Percentiles rank a stretch among this genome's conserved stretches.
These are phyloP conservation scores for Fraxinus americana DNA, from an alignment of 257 asterid species.

Conservation along the genomic window DNA sequence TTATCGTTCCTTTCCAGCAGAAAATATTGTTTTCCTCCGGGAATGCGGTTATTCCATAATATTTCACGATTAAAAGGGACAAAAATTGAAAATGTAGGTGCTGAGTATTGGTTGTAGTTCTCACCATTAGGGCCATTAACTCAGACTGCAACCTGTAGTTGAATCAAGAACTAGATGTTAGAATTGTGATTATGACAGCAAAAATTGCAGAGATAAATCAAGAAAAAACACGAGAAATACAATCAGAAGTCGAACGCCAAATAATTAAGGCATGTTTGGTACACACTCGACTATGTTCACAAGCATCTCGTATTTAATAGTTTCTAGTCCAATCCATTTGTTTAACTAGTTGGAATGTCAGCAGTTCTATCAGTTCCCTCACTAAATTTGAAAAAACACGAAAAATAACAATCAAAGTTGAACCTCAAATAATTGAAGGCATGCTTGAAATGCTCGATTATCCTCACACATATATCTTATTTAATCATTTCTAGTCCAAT, in stretches of 20 bases:
- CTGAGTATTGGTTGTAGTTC: constrained; percentile 12
- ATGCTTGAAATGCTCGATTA: too few species aligned
- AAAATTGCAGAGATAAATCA: neutral
- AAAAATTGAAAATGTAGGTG: neutral
- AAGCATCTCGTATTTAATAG: neutral
- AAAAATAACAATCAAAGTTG: too few species aligned
- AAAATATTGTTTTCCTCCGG: constrained; percentile 96
- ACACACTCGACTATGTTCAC: neutral
- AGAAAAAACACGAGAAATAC: neutral
- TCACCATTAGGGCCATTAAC: constrained; percentile 94
- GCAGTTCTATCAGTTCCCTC: too few species aligned
- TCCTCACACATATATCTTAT: too few species aligned
- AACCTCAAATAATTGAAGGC: too few species aligned
- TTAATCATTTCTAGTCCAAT: too few species aligned
- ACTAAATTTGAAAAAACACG: too few species aligned
- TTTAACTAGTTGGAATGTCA: too few species aligned
- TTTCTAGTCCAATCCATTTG: neutral
- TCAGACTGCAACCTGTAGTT: constrained; percentile 81
- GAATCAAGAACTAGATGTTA: constrained; percentile 4
- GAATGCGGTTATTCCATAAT: constrained; percentile 78
- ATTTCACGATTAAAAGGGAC: neutral
- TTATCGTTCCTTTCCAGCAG: constrained; percentile 90
- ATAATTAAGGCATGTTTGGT: neutral
- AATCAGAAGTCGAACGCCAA: too few species aligned
- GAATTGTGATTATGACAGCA: neutral